These are phyloP conservation scores for Colletotrichum limetticola DNA, from an alignment of 2,329 filamentous ascomycete genomes.

Conservation along the genomic window DNA sequence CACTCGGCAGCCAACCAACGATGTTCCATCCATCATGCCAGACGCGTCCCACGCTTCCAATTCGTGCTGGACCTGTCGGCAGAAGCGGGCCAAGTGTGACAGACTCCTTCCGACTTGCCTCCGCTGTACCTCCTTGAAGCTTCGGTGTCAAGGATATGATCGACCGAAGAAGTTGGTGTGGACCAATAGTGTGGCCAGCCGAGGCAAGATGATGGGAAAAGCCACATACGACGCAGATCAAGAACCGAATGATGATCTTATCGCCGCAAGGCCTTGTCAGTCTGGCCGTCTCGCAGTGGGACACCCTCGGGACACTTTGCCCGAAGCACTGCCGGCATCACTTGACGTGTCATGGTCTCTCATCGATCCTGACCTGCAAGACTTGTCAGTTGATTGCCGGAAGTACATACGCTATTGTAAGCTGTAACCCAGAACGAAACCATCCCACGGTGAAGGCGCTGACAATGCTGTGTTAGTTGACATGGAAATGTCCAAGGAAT, in stretches of 20 bases:
- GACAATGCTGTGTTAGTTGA: slow-evolving; percentile 10
- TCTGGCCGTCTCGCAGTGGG: background rate
- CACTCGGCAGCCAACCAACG: background rate
- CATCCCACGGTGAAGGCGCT: background rate
- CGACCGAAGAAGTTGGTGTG: slow-evolving; percentile 24
- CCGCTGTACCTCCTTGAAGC: slow-evolving; percentile 26
- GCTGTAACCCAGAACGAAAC: background rate
- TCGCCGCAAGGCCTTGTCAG: background rate
- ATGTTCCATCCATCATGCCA: slow-evolving; percentile 24
- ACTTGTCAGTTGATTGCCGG: slow-evolving; percentile 13
- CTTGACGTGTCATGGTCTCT: background rate
- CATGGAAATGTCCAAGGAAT: slow-evolving; percentile 27
- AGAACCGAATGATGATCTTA: background rate
- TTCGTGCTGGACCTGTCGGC: slow-evolving; percentile 27
- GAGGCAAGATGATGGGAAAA: slow-evolving; percentile 23
- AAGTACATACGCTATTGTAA: slow-evolving; percentile 31
- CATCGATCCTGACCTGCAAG: slow-evolving; percentile 16
- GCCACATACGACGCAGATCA: background rate
- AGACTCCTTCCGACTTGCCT: slow-evolving; percentile 22
- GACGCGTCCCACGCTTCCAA: slow-evolving; percentile 22
- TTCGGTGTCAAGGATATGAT: slow-evolving; percentile 25
- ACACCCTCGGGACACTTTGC: background rate
- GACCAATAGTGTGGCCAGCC: slow-evolving; percentile 29
- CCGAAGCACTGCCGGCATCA: background rate
- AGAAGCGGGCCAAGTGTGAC: slow-evolving; percentile 31